A percentile compares a stretch with the other conserved stretches of the same genome.
These are phyloP conservation scores for Dichomitus squalens DNA, from an alignment of 1,284 basidiomycete species.

Conservation along the genomic window DNA sequence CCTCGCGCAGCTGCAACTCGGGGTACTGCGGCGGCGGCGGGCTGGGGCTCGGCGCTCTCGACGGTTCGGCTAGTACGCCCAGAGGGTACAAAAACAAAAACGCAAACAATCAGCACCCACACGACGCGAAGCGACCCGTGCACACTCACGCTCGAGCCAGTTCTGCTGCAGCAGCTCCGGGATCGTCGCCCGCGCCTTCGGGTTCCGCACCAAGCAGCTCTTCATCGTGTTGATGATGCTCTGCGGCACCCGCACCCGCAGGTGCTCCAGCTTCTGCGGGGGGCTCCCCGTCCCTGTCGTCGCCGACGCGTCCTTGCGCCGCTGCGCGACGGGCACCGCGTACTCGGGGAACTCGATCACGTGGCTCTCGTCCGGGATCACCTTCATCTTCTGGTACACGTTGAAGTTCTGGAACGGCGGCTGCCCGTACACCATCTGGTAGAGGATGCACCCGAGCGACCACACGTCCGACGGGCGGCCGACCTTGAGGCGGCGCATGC, in stretches of 20 bases:
- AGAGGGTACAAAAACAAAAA: not conserved
- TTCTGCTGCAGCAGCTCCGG: constrained; percentile 70
- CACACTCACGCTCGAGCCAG: constrained; percentile 59
- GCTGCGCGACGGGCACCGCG: constrained; percentile 41
- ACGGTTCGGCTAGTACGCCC: not conserved
- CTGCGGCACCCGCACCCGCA: constrained; percentile 63
- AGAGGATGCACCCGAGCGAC: constrained; percentile 97
- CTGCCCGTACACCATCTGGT: constrained; percentile 96
- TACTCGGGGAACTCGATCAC: constrained; percentile 77
- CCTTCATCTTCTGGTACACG: constrained; percentile 86
- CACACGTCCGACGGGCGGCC: constrained; percentile 92
- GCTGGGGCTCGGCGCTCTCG: constrained; percentile 10
- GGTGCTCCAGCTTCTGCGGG: constrained; percentile 61
- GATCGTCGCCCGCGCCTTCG: constrained; percentile 83
- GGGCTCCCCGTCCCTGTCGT: constrained; percentile 40
- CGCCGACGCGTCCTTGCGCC: constrained; percentile 2
- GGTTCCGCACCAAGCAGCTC: constrained; percentile 71
- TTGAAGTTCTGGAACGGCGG: constrained; percentile 90
- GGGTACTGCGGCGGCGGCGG: constrained; percentile 32
- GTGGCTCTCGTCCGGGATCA: constrained; percentile 76
- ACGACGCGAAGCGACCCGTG: too few relatives aligned
- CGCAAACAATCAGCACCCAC: too few relatives aligned
- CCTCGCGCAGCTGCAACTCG: constrained; percentile 38
- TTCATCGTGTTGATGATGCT: constrained; percentile 77
- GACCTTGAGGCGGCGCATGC: constrained; percentile 78